These are phyloP conservation scores for Potentilla sterilis DNA, from an alignment of 306 rosid genomes.

Conservation along the genomic window DNA sequence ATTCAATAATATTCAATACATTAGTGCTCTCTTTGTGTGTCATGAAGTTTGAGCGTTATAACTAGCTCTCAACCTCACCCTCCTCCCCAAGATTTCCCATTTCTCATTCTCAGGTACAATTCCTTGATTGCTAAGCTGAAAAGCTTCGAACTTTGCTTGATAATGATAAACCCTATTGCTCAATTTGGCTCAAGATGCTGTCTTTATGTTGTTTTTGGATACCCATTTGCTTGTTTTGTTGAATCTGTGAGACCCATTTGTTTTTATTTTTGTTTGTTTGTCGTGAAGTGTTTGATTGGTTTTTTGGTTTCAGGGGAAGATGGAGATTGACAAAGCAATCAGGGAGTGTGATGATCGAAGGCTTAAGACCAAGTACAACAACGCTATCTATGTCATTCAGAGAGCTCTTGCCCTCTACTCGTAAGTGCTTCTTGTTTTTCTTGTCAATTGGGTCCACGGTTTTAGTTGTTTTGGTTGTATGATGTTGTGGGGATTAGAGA, in stretches of 20 bases:
- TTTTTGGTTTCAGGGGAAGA: conserved; percentile 36
- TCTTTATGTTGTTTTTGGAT: conserved; percentile 13
- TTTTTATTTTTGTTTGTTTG: not conserved
- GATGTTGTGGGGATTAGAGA: not conserved
- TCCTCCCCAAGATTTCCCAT: conserved; percentile 14
- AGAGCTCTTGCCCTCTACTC: conserved; percentile 83
- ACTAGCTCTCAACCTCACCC: conserved; percentile 14
- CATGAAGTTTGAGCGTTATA: conserved; percentile 17
- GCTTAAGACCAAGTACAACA: conserved; percentile 83
- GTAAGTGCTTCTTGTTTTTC: conserved; percentile 47
- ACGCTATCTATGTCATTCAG: conserved; percentile 81
- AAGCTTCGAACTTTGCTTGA: conserved; percentile 13
- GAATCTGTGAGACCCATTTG: conserved; percentile 25
- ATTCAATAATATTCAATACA: conserved; percentile 16
- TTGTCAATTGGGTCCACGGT: conserved; percentile 20
- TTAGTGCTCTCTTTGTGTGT: not conserved
- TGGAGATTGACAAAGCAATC: conserved; percentile 93
- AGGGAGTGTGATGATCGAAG: conserved; percentile 77
- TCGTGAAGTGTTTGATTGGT: conserved; percentile 11
- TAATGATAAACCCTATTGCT: conserved; percentile 28
- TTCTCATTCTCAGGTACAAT: conserved; percentile 26
- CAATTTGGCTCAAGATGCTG: not conserved
- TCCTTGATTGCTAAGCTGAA: conserved; percentile 14
- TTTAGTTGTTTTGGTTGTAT: not conserved
- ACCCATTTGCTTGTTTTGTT: conserved; percentile 32